Conservation (phyloP, 2,329 filamentous ascomycete species). For the Magnaporthiopsis poae region DNA sequence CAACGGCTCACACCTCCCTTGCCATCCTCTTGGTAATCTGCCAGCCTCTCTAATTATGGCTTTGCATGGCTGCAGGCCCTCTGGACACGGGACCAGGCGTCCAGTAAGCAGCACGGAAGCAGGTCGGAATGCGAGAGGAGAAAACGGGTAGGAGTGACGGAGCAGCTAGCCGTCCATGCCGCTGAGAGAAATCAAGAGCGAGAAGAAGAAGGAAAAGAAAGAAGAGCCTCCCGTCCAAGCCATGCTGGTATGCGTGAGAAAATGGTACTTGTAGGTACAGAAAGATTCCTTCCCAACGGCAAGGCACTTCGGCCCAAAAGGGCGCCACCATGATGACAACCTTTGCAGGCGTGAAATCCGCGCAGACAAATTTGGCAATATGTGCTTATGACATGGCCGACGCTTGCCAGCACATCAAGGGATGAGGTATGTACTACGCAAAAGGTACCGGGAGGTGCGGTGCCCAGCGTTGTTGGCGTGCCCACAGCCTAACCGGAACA, state of each 20-base stretch:
- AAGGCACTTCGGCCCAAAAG: constrained; percentile 3
- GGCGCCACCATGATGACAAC: background rate
- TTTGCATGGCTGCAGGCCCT: background rate
- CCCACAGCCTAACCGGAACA: background rate
- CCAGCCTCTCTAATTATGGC: background rate
- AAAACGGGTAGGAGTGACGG: background rate
- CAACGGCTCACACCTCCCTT: background rate
- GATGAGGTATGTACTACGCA: background rate
- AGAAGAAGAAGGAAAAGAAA: background rate
- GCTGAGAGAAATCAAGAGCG: background rate
- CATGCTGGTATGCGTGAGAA: background rate
- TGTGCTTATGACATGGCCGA: background rate
- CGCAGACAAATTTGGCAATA: background rate
- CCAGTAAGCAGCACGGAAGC: background rate
- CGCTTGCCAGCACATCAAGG: background rate
- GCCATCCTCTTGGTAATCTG: background rate
- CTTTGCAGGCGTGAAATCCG: background rate
- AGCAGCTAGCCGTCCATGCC: background rate
- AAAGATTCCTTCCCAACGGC: constrained; percentile 1
- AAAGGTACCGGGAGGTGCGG: background rate
- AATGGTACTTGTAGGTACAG: background rate
- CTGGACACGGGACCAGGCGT: background rate
- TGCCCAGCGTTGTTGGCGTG: background rate
- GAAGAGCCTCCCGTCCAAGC: background rate
- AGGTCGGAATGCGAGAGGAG: background rate